A percentile compares a stretch with the other conserved stretches of the same genome.
phyloP scores from a whole-genome alignment of 345 rosid species.

The Durio zibethinus region DNA sequence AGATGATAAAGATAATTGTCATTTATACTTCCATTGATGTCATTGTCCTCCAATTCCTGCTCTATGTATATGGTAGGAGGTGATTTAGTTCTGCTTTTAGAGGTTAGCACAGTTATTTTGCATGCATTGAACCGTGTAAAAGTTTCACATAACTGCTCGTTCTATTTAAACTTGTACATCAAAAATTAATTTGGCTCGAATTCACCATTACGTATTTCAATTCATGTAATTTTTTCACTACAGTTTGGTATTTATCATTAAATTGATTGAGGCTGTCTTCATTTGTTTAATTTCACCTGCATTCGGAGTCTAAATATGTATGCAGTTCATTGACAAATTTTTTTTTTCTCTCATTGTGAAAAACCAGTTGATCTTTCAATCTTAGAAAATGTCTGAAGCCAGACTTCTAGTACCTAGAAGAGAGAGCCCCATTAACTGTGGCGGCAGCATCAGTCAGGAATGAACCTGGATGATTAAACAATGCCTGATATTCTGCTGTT shows the following conservation, averaged over 20 bases:
- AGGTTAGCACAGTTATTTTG: background rate
- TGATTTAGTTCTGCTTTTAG: background rate
- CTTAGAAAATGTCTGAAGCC: background rate
- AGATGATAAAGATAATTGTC: background rate
- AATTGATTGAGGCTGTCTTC: background rate
- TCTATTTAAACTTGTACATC: background rate
- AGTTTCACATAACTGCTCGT: background rate
- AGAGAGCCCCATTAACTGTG: background rate
- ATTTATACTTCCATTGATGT: background rate
- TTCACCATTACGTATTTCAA: background rate
- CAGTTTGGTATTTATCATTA: background rate
- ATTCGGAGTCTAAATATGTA: background rate
- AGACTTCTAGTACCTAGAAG: background rate
- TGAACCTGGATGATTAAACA: no score
- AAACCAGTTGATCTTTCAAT: background rate
- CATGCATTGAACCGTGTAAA: background rate
- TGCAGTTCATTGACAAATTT: background rate
- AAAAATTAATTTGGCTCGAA: background rate
- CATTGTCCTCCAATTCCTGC: background rate
- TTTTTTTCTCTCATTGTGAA: background rate
- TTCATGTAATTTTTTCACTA: background rate
- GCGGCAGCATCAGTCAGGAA: no score
- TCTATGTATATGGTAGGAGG: background rate
- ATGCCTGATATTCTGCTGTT: no score
- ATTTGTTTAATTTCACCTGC: background rate